Percentiles rank a stretch among this genome's conserved stretches.
Evolutionary conservation across 1,284 basidiomycete species (phyloP).

Genomic region (Gymnopus androsaceus): DNA sequence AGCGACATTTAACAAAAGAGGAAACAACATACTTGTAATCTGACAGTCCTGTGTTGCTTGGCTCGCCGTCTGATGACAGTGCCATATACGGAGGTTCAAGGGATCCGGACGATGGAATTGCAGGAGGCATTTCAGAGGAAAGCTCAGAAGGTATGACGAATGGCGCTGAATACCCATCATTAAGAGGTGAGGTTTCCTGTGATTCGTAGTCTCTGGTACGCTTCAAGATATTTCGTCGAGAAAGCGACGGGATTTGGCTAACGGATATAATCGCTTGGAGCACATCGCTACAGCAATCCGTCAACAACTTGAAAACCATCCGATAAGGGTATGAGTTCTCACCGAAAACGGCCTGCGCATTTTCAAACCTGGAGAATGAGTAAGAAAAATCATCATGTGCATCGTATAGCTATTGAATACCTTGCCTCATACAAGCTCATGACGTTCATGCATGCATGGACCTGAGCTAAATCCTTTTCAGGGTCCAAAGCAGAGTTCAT

Average conservation of each 20-base stretch:
- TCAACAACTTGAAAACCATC: neutral
- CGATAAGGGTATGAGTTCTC: neutral
- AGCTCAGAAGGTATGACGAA: neutral
- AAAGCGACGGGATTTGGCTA: constrained; percentile 1
- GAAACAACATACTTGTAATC: neutral
- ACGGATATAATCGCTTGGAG: constrained; percentile 2
- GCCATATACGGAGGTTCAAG: neutral
- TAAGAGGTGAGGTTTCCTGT: neutral
- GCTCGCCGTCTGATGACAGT: neutral
- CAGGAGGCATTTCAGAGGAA: no score
- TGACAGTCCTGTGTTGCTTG: neutral
- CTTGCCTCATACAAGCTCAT: constrained; percentile 43
- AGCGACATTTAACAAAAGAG: neutral
- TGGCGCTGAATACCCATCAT: neutral
- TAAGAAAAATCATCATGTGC: no score
- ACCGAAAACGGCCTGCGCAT: constrained; percentile 2
- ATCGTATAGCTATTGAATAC: constrained; percentile 24
- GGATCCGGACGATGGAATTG: neutral
- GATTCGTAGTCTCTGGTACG: neutral
- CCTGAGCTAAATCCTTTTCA: constrained; percentile 61
- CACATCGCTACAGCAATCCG: neutral
- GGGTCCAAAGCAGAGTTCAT: constrained; percentile 52
- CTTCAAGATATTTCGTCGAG: neutral
- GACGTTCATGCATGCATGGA: constrained; percentile 65
- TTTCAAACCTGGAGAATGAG: neutral